phyloP scores from a whole-genome alignment of 2,329 filamentous ascomycete genomes.

The Chaetoscypha palmicola region DNA sequence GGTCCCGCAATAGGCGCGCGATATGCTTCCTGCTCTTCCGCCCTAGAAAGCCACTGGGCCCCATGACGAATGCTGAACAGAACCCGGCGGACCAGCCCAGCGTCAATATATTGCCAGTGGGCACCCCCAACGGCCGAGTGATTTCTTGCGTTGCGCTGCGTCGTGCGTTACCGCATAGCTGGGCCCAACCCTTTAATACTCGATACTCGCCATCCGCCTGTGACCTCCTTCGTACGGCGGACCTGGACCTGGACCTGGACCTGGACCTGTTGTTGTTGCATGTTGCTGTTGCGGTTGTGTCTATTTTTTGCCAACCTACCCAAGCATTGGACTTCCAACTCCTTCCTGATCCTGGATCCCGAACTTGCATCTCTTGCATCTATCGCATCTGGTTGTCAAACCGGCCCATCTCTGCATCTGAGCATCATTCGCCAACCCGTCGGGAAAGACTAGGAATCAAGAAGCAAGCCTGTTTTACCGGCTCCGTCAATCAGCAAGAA shows the following conservation, averaged over 20 bases:
- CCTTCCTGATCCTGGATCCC: neutral
- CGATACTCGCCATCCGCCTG: conserved; percentile 1
- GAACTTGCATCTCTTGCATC: neutral
- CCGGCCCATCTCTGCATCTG: conserved; percentile 2
- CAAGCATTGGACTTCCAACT: neutral
- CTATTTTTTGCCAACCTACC: neutral
- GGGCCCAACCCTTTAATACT: conserved; percentile 16
- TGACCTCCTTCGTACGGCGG: neutral
- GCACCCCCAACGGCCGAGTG: conserved; percentile 21
- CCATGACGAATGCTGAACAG: conserved; percentile 23
- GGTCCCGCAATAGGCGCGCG: conserved; percentile 28
- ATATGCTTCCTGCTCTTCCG: conserved; percentile 14
- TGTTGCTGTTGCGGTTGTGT: neutral
- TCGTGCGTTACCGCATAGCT: conserved; percentile 27
- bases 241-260: neutral
- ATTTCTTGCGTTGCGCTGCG: conserved; percentile 24
- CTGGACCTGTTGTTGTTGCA: conserved; percentile 1
- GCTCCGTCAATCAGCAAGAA: conserved; percentile 3
- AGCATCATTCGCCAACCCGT: conserved; percentile 1
- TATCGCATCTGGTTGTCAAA: no score
- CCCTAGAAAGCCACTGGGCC: conserved; percentile 13
- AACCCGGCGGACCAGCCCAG: conserved; percentile 16
- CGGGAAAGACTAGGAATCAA: neutral
- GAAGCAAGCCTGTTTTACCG: conserved; percentile 4
- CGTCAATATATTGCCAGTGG: conserved; percentile 29